A percentile compares a stretch with the other conserved stretches of the same genome.
phyloP scores from a whole-genome alignment of 306 rosid species.

The Casuarina cunninghamiana region DNA sequence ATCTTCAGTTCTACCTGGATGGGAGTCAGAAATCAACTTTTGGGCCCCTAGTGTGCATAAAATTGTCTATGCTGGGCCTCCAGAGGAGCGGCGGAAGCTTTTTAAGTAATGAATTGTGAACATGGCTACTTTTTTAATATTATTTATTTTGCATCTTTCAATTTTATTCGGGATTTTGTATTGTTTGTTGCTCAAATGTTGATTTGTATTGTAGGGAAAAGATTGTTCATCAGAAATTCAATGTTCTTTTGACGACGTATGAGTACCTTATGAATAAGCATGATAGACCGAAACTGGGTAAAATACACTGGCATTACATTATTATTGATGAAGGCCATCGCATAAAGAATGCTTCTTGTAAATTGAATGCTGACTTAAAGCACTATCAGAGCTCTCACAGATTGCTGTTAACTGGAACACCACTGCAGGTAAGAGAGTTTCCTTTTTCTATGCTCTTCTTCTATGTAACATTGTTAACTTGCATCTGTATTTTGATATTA shows the following conservation, averaged over 20 bases:
- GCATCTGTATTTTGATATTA: constrained; percentile 9
- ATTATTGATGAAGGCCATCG: constrained; percentile 99
- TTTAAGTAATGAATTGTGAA: constrained; percentile 70
- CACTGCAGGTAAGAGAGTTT: constrained; percentile 71
- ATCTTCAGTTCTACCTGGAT: constrained; percentile 97
- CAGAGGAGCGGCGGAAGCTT: constrained; percentile 91
- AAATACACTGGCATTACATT: constrained; percentile 93
- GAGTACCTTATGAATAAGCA: constrained; percentile 99
- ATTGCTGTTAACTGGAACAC: constrained; percentile 97
- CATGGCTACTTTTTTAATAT: not conserved
- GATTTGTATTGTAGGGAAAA: constrained; percentile 68
- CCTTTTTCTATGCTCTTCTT: constrained; percentile 23
- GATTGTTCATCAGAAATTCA: constrained; percentile 90
- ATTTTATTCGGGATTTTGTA: constrained; percentile 17
- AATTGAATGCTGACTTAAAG: constrained; percentile 91
- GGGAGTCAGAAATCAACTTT: constrained; percentile 91
- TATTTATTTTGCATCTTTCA: not conserved
- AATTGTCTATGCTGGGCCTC: constrained; percentile 92
- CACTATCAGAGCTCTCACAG: constrained; percentile 96
- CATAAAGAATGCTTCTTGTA: constrained; percentile 99
- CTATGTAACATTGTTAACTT: not conserved
- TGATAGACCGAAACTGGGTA: constrained; percentile 96
- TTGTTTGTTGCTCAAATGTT: constrained; percentile 28
- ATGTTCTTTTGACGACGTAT: constrained; percentile 94
- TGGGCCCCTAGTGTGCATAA: constrained; percentile 85